A percentile compares a stretch with the other conserved stretches of the same genome.
Evolutionary conservation across 768 basidiomycete genomes (phyloP).

Genomic region (Candolleomyces efflorescens): DNA sequence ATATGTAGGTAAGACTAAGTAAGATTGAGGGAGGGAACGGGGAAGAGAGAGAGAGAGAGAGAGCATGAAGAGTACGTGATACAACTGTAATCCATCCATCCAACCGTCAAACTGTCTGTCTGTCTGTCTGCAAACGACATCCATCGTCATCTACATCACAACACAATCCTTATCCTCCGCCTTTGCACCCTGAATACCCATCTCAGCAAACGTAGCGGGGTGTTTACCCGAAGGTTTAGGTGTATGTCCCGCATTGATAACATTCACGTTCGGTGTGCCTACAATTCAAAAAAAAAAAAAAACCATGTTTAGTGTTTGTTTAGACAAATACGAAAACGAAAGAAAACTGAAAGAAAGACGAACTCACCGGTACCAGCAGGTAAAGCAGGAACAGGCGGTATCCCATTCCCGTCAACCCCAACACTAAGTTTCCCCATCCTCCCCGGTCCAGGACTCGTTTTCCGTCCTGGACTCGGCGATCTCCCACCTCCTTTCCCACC

Average conservation of each 20-base stretch:
- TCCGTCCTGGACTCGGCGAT: slow-evolving; percentile 9
- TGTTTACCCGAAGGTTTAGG: slow-evolving; percentile 16
- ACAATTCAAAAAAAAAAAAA: not conserved
- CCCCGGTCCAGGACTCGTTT: slow-evolving; percentile 3
- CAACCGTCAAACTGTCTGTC: not conserved
- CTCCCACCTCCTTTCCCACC: slow-evolving; percentile 8
- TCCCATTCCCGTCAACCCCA: slow-evolving; percentile 2
- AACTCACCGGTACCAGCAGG: not conserved
- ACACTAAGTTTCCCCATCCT: slow-evolving; percentile 9
- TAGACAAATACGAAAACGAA: too few relatives aligned
- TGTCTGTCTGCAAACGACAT: not conserved
- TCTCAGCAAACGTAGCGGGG: slow-evolving; percentile 72
- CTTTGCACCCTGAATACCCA: slow-evolving; percentile 82
- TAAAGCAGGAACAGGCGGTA: slow-evolving; percentile 4
- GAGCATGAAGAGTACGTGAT: not conserved
- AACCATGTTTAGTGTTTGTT: not conserved
- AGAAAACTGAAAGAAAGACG: not conserved
- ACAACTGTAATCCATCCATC: not conserved
- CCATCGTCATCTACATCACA: slow-evolving; percentile 61
- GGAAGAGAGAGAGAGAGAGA: not conserved
- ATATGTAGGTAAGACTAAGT: too few relatives aligned
- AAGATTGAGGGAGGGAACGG: too few relatives aligned
- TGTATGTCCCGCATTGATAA: not conserved
- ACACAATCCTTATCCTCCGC: slow-evolving; percentile 81
- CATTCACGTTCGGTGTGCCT: slow-evolving; percentile 1